A percentile compares a stretch with the other conserved stretches of the same genome.
Conservation (phyloP, 140 eudicot species). For the Senecio squalidus region DNA sequence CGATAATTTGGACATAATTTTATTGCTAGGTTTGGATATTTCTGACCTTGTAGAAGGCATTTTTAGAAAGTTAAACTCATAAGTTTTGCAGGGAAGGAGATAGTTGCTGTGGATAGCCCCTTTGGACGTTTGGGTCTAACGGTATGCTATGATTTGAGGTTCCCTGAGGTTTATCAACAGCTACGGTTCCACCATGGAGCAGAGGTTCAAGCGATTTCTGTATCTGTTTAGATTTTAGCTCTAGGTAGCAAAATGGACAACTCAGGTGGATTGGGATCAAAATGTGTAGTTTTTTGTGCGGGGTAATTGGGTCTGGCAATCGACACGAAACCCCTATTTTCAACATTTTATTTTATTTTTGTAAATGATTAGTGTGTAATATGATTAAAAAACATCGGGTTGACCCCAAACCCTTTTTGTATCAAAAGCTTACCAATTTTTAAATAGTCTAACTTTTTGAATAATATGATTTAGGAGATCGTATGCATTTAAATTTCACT, state of each 20-base stretch:
- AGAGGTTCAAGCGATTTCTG: constrained; percentile 40
- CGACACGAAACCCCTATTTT: too few relatives aligned
- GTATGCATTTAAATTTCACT: too few relatives aligned
- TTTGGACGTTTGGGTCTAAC: constrained; percentile 92
- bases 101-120: constrained; percentile 80
- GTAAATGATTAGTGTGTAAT: too few relatives aligned
- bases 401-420: too few relatives aligned
- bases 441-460: too few relatives aligned
- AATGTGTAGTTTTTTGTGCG: too few relatives aligned
- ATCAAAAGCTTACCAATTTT: too few relatives aligned
- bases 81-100: constrained; percentile 59
- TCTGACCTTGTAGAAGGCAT: constrained; percentile 1
- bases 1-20: not conserved
- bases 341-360: too few relatives aligned
- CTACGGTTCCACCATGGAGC: constrained; percentile 76
- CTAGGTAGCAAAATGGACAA: constrained; percentile 4
- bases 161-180: constrained; percentile 88
- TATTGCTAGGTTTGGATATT: not conserved
- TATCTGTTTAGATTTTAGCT: constrained; percentile 15
- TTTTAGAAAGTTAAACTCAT: constrained; percentile 12
- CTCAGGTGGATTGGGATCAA: too few relatives aligned
- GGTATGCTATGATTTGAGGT: constrained; percentile 94
- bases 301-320: too few relatives aligned
- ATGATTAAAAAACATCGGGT: too few relatives aligned
- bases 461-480: too few relatives aligned